These are phyloP conservation scores for Vigna angularis DNA, from an alignment of 306 rosid species.

Conservation along the genomic window DNA sequence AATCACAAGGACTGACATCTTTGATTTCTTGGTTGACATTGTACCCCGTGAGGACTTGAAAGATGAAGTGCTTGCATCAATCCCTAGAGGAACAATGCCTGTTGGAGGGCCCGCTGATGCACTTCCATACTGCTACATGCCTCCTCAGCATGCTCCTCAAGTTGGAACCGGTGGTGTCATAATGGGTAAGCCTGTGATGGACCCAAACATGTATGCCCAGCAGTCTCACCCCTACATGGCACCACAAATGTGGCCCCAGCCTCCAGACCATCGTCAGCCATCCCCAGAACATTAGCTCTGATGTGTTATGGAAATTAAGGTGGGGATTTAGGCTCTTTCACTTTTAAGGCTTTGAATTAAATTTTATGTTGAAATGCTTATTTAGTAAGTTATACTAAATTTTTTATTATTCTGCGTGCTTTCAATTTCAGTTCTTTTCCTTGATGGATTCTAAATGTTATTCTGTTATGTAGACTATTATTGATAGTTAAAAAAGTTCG, in stretches of 20 bases:
- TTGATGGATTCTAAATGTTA: neutral
- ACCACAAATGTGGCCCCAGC: constrained; percentile 63
- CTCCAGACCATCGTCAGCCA: constrained; percentile 54
- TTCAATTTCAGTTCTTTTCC: neutral
- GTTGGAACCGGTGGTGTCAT: constrained; percentile 59
- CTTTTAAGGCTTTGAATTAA: neutral
- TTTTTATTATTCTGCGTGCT: neutral
- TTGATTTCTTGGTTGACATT: constrained; percentile 61
- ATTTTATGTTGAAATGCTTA: constrained; percentile 26
- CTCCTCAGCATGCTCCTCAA: constrained; percentile 59
- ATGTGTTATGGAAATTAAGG: constrained; percentile 37
- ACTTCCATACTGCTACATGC: constrained; percentile 58
- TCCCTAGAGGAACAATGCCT: constrained; percentile 63
- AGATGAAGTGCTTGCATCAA: constrained; percentile 65
- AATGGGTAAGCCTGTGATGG: constrained; percentile 68
- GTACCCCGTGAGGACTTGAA: constrained; percentile 67
- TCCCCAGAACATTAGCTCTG: constrained; percentile 54
- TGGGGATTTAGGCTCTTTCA: constrained; percentile 29
- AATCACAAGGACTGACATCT: constrained; percentile 62
- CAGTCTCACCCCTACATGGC: constrained; percentile 63
- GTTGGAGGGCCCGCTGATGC: constrained; percentile 64
- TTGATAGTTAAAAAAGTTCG: neutral
- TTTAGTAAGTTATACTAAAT: constrained; percentile 9
- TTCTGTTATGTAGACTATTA: neutral
- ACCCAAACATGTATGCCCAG: constrained; percentile 61